Base-by-base conservation (phyloP, 2,329 filamentous ascomycete species). In the Botrytis squamosa region DNA sequence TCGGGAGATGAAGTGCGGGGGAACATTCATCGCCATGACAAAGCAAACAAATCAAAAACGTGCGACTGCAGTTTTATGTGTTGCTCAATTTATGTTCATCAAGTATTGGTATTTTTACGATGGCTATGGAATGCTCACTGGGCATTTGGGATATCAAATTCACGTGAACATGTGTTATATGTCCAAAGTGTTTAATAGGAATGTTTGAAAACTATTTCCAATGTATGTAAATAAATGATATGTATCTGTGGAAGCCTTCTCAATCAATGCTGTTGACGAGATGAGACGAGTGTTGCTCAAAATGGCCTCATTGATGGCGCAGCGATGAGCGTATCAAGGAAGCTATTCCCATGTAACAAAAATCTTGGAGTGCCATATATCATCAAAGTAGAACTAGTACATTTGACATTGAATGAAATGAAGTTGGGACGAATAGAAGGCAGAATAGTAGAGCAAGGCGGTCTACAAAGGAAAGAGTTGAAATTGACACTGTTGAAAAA, bases 1-100 rank as follows among this genome's bases (percentile, higher is more conserved):
- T 33, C 12, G 5, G 36, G 66, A 68, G 36, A 57, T 57, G 36
- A 57, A 68, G 36, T 57, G 66, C 66, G 49, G 66, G 65, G 66
- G 55, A 57, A 42, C 66, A 68, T 57, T 4, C 9, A 42, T 57
- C 38, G 42, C 25, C 6, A 57, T 68, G 49, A 57, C 49, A 42
- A 44, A 29, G 49, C 22, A 68, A 68, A 57, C 38, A 57, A 68
- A 42, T 22, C 8, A 10, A 57, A 57, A 68, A 25, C 36, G 8
- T 42, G 22, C 5, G 38, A 42, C 66, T 68, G 49, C 36, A 57
- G 5, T 22, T 42, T 68, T 8, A 25, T 42, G n/a, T 42, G 14
- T 40, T 29, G 8, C 40, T 33, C n/a, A 33, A 22, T 16, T 8
- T 20, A 6, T 22, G 9, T 33, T 57, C 49, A 68, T 68, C 49